Evolutionary conservation across 2,329 filamentous ascomycete genomes (phyloP), one percentile per base, ranked within the genome.

Genomic region (Neonectria neomacrospora): DNA sequence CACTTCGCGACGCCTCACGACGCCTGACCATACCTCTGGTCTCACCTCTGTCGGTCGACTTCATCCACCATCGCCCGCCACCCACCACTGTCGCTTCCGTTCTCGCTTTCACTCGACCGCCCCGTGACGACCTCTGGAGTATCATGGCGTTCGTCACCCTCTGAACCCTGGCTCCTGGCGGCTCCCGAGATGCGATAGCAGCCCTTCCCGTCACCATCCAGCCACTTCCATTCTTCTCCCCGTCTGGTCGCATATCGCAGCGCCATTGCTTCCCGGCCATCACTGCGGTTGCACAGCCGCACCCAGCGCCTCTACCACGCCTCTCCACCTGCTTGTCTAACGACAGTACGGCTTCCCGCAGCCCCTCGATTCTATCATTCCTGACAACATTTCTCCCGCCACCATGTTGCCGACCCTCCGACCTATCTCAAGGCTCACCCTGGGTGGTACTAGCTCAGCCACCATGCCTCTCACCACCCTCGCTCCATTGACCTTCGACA

Each of bases 401-500:
- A 72, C 65, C 62, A 69, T 72, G 68, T 65, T 67, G 61, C 66
- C 67, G 54, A 61, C 64, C 56, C 37, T 73, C 41, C 66, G 71
- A 63, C 71, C 70, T 47, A 58, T 65, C 50, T 71, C 71, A 50
- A 68, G 72, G 55, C 48, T 71, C 51, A 69, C 68, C 57, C 63
- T 73, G 54, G 64, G 64, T 53, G 65, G 66, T 61, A 66, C 63
- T 51, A 63, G 68, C 66, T 71, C 70, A 39, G 61, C 71, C 60
- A 73, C 71, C 28, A 76, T 77, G 74, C 69, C 74, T 34, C 69
- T 71, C 39, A 71, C 66, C 54, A 71, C 71, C 39, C 68, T 76
- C 28, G 73, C 73, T 32, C 74, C 75, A 39, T 68, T 77, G 44
- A 72, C 72, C 53, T 74, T 74, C 41, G 68, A 73, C 26, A 63